These are phyloP conservation scores for Amaranthus cruentus DNA, from an alignment of 148 eudicot species.

Conservation along the genomic window DNA sequence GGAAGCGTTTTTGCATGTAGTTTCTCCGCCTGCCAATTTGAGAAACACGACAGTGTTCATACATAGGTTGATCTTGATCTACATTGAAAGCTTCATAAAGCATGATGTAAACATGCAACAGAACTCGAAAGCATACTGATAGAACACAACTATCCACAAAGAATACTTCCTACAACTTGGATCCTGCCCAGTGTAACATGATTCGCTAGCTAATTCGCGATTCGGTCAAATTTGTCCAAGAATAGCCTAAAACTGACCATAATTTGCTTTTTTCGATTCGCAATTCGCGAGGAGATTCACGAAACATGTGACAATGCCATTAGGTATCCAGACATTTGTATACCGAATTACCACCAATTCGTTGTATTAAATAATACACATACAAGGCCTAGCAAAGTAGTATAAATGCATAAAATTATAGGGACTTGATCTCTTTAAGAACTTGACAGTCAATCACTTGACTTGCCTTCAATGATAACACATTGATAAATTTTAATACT, in stretches of 20 bases:
- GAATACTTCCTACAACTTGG: too few relatives aligned
- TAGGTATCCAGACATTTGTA: background rate
- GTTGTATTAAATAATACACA: too few relatives aligned
- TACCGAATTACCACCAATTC: background rate
- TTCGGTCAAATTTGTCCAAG: too few relatives aligned
- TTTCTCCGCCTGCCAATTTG: conserved; percentile 66
- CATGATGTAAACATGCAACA: background rate
- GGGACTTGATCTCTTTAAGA: background rate
- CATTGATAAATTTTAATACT: background rate
- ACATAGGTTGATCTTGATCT: background rate
- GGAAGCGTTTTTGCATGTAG: conserved; percentile 60
- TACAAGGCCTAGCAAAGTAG: too few relatives aligned
- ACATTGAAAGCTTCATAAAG: background rate
- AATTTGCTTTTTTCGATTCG: too few relatives aligned
- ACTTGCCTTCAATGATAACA: background rate
- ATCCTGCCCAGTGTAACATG: too few relatives aligned
- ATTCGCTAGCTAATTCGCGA: too few relatives aligned
- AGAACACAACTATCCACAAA: background rate
- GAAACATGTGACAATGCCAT: too few relatives aligned
- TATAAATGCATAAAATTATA: too few relatives aligned
- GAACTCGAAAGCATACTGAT: background rate
- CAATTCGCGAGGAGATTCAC: too few relatives aligned
- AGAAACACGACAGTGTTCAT: background rate
- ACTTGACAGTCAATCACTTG: background rate
- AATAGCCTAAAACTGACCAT: too few relatives aligned